Evolutionary conservation across 108 stramenopile species (phyloP).

Genomic region (Conticribra guillardii): DNA sequence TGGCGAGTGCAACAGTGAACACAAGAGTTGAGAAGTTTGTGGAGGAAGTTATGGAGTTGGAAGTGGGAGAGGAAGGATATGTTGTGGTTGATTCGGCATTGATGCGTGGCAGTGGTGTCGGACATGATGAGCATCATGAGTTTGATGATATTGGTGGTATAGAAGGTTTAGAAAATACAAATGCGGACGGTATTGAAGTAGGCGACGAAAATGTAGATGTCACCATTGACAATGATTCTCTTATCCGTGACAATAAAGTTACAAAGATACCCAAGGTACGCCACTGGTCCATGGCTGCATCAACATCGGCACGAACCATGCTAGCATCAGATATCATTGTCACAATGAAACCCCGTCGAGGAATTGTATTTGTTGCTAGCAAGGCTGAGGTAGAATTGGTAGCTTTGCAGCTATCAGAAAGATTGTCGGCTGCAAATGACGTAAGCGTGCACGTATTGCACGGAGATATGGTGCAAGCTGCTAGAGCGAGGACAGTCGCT

Average conservation of each 20-base stretch:
- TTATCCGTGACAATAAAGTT: background rate
- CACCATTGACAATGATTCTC: background rate
- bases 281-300: constrained; percentile 60
- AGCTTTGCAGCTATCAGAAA: constrained; percentile 35
- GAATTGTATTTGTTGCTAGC: constrained; percentile 56
- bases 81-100: constrained; percentile 27
- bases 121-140: background rate
- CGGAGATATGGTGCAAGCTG: constrained; percentile 53
- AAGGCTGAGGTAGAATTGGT: constrained; percentile 55
- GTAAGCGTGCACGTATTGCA: constrained; percentile 47
- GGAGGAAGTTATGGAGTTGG: constrained; percentile 54
- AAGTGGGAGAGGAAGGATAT: constrained; percentile 48
- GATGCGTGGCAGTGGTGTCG: background rate
- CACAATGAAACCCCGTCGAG: constrained; percentile 46
- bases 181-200: background rate
- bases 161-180: background rate
- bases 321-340: constrained; percentile 55
- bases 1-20: constrained; percentile 61
- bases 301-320: constrained; percentile 28
- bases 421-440: constrained; percentile 32
- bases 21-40: constrained; percentile 49
- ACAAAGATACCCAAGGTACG: constrained; percentile 27
- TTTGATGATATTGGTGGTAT: background rate
- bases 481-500: constrained; percentile 42
- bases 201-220: background rate